Evolutionary conservation across 1,284 basidiomycete genomes (phyloP).

Genomic region (Marasmius fiardii): DNA sequence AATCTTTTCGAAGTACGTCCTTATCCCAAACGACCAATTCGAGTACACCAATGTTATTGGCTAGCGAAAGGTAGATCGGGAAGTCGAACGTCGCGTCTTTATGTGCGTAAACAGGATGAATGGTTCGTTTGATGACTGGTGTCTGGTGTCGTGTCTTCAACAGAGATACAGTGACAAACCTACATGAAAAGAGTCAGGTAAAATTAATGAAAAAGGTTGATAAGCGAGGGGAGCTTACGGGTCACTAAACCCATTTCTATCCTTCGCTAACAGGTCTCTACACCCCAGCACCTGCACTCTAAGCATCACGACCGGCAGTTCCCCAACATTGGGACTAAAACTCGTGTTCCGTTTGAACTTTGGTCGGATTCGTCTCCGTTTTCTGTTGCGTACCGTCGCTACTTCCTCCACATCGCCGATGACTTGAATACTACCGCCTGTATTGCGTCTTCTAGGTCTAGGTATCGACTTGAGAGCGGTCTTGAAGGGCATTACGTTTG

Average conservation of each 20-base stretch:
- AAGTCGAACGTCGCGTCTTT: conserved; percentile 86
- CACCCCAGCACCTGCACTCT: conserved; percentile 67
- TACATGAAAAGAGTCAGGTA: conserved; percentile 23
- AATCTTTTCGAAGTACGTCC: conserved; percentile 84
- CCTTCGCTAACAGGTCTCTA: conserved; percentile 56
- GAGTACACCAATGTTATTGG: conserved; percentile 70
- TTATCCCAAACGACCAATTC: conserved; percentile 95
- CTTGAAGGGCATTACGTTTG: conserved; percentile 1
- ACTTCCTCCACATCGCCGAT: conserved; percentile 10
- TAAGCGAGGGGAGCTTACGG: conserved; percentile 48
- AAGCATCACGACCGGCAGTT: conserved; percentile 62
- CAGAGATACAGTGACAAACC: conserved; percentile 73
- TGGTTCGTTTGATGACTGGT: conserved; percentile 73
- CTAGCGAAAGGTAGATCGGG: conserved; percentile 74
- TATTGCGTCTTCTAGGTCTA: conserved; percentile 14
- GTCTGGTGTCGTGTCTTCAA: conserved; percentile 70
- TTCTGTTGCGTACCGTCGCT: conserved; percentile 23
- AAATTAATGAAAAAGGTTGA: conserved; percentile 5
- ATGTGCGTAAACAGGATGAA: conserved; percentile 72
- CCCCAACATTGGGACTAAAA: conserved; percentile 46
- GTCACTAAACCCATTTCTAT: conserved; percentile 66
- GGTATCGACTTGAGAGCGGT: conserved; percentile 3
- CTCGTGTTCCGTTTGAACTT: conserved; percentile 4
- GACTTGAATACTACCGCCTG: conserved; percentile 20
- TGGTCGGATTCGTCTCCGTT: conserved; percentile 17